A percentile compares a stretch with the other conserved stretches of the same genome.
phyloP scores from a whole-genome alignment of 345 rosid genomes.

The Eutrema heterophyllum region DNA sequence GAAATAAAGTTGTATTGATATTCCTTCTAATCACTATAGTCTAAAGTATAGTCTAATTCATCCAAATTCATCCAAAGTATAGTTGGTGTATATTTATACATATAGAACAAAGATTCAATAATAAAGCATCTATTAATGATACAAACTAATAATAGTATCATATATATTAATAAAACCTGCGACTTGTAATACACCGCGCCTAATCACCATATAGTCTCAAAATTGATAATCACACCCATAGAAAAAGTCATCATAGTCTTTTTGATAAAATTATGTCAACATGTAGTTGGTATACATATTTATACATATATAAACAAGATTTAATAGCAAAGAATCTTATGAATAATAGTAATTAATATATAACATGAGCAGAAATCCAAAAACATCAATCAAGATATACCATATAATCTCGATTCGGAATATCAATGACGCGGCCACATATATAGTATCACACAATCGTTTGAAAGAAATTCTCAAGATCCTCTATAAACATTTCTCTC shows the following conservation, averaged over 20 bases:
- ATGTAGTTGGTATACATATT: background rate
- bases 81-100: background rate
- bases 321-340: background rate
- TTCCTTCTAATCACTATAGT: background rate
- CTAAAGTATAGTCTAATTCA: background rate
- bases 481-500: background rate
- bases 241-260: background rate
- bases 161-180: background rate
- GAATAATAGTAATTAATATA: background rate
- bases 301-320: background rate
- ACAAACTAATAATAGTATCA: background rate
- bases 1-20: background rate
- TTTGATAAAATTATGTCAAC: background rate
- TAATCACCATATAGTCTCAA: background rate
- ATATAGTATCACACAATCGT: background rate
- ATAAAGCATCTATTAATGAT: background rate
- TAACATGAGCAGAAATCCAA: background rate
- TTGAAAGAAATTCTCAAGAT: background rate
- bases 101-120: background rate
- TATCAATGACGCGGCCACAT: background rate
- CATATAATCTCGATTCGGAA: background rate
- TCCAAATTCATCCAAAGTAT: background rate
- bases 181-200: background rate
- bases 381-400: background rate
- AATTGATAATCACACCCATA: background rate